These are phyloP conservation scores for Serendipita sp. DNA, from an alignment of 768 basidiomycete genomes.

Conservation along the genomic window DNA sequence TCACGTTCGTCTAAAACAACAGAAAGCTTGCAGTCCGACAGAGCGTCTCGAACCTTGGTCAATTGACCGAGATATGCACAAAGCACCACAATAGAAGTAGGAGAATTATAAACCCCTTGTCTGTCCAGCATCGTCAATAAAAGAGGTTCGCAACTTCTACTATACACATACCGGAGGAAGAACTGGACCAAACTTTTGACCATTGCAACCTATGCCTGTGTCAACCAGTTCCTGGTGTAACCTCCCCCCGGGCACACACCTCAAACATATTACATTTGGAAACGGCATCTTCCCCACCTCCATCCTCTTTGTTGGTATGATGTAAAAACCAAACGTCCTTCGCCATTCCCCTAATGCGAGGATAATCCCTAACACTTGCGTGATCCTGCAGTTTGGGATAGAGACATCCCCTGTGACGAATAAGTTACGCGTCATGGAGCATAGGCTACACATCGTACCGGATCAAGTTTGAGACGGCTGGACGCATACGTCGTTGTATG, in stretches of 20 bases:
- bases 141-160: neutral
- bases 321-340: conserved; percentile 53
- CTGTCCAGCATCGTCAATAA: conserved; percentile 13
- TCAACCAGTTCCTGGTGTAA: conserved; percentile 23
- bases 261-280: conserved; percentile 56
- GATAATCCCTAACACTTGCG: conserved; percentile 31
- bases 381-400: conserved; percentile 49
- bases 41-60: conserved; percentile 26
- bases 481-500: conserved; percentile 63
- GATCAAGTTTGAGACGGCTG: conserved; percentile 44
- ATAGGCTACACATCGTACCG: conserved; percentile 23
- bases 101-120: conserved; percentile 30
- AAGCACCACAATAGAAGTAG: conserved; percentile 37
- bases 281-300: conserved; percentile 37
- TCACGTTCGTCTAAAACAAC: conserved; percentile 58
- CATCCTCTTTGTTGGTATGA: conserved; percentile 45
- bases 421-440: neutral
- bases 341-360: conserved; percentile 40
- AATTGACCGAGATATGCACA: conserved; percentile 39
- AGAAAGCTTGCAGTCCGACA: conserved; percentile 30
- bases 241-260: conserved; percentile 21
- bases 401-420: conserved; percentile 32
- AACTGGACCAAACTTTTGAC: conserved; percentile 37
- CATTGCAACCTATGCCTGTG: conserved; percentile 28
- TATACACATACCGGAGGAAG: conserved; percentile 23